These are phyloP conservation scores for Fusarium ramigenum DNA, from an alignment of 2,329 filamentous ascomycete species.

Conservation along the genomic window DNA sequence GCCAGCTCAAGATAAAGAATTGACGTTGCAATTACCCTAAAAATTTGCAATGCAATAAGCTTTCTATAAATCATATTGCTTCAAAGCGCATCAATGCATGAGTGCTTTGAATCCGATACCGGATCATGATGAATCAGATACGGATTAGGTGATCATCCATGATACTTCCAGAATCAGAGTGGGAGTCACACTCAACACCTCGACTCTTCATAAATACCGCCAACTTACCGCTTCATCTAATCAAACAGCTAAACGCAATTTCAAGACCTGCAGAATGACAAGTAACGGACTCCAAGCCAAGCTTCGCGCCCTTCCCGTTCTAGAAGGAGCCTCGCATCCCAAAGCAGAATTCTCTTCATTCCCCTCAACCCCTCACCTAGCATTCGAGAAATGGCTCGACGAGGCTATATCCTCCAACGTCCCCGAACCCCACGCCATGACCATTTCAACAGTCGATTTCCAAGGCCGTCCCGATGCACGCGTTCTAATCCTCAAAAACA, in stretches of 20 bases:
- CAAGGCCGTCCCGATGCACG: background rate
- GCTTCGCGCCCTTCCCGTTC: background rate
- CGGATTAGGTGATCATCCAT: background rate
- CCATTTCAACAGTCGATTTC: background rate
- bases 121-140: background rate
- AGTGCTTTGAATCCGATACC: background rate
- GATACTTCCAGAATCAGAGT: background rate
- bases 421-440: slow-evolving; percentile 3
- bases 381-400: background rate
- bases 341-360: background rate
- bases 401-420: background rate
- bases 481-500: slow-evolving; percentile 2
- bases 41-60: fast-evolving
- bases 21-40: fast-evolving
- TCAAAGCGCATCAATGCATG: fast-evolving
- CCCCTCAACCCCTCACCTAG: background rate
- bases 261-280: background rate
- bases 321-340: background rate
- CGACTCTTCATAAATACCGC: background rate
- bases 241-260: fast-evolving
- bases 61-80: fast-evolving
- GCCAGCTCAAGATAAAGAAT: fast-evolving
- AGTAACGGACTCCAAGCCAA: background rate
- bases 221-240: too few species aligned
- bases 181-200: background rate